Percentiles rank a stretch among this genome's conserved stretches.
Evolutionary conservation across 2,329 filamentous ascomycete genomes (phyloP).

Genomic region (Hypoxylon sp.): DNA sequence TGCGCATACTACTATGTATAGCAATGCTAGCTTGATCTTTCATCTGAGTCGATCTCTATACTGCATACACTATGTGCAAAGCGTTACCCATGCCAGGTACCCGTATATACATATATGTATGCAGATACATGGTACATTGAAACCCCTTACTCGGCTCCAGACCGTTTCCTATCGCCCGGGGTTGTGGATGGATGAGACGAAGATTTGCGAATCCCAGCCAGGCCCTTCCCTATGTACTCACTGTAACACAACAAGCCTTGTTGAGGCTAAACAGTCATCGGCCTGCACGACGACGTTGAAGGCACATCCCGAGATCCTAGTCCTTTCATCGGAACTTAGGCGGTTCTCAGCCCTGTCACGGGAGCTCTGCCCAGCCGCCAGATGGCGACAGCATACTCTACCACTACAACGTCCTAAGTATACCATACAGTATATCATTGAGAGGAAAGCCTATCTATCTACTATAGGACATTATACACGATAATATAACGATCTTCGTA

Average conservation of each 20-base stretch:
- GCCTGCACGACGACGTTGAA: slow-evolving; percentile 22
- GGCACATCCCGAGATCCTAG: slow-evolving; percentile 25
- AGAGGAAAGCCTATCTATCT: not conserved
- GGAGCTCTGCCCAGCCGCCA: slow-evolving; percentile 23
- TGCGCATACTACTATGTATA: slow-evolving; percentile 7
- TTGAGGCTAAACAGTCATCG: slow-evolving; percentile 21
- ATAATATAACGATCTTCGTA: slow-evolving; percentile 14
- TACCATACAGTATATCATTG: not conserved
- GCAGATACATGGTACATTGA: slow-evolving; percentile 5
- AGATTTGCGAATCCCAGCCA: slow-evolving; percentile 1
- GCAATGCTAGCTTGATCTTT: slow-evolving; percentile 28
- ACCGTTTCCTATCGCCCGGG: slow-evolving; percentile 6
- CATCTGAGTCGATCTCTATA: slow-evolving; percentile 32
- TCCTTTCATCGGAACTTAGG: slow-evolving; percentile 16
- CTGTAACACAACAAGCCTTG: slow-evolving; percentile 19
- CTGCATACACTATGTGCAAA: not conserved
- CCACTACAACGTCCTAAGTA: not conserved
- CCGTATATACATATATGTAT: not conserved
- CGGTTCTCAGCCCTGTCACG: slow-evolving; percentile 7
- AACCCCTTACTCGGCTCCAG: slow-evolving; percentile 10
- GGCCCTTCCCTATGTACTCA: not conserved
- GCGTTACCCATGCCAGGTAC: slow-evolving; percentile 3
- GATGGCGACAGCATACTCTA: slow-evolving; percentile 1
- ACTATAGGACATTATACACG: not conserved
- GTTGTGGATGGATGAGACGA: slow-evolving; percentile 3